Evolutionary conservation across 2,329 filamentous ascomycete species (phyloP).

Genomic region (Sphaerulina musiva): DNA sequence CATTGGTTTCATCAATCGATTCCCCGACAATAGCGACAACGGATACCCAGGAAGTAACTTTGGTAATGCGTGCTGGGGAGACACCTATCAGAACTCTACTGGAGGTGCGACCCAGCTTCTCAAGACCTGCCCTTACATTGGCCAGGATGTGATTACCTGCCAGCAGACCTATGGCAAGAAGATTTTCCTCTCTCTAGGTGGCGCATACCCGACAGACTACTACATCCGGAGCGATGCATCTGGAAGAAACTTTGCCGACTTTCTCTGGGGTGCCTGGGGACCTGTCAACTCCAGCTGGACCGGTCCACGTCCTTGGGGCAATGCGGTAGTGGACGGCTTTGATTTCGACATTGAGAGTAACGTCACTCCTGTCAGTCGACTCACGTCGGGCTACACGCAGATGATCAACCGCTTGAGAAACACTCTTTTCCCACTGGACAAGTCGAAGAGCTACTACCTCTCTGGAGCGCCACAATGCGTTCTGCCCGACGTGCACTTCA

Average conservation of each 20-base stretch:
- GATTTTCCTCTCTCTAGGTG: constrained; percentile 44
- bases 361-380: constrained; percentile 29
- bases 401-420: constrained; percentile 46
- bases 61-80: constrained; percentile 27
- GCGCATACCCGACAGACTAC: constrained; percentile 38
- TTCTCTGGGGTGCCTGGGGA: constrained; percentile 44
- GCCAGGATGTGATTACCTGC: constrained; percentile 41
- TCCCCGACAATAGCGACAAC: constrained; percentile 41
- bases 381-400: constrained; percentile 34
- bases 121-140: constrained; percentile 27
- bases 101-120: constrained; percentile 6
- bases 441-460: constrained; percentile 42
- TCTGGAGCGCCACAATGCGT: constrained; percentile 45
- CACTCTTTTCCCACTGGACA: constrained; percentile 34
- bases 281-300: constrained; percentile 25
- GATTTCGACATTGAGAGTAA: constrained; percentile 46
- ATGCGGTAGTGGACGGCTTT: constrained; percentile 47
- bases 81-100: constrained; percentile 16
- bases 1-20: constrained; percentile 50
- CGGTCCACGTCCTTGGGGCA: constrained; percentile 41
- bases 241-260: constrained; percentile 39
- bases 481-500: constrained; percentile 43
- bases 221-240: constrained; percentile 38
- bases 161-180: constrained; percentile 40
- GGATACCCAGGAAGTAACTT: constrained; percentile 51